Conservation (phyloP, 257 asterid species). For the Linaria vulgaris region DNA sequence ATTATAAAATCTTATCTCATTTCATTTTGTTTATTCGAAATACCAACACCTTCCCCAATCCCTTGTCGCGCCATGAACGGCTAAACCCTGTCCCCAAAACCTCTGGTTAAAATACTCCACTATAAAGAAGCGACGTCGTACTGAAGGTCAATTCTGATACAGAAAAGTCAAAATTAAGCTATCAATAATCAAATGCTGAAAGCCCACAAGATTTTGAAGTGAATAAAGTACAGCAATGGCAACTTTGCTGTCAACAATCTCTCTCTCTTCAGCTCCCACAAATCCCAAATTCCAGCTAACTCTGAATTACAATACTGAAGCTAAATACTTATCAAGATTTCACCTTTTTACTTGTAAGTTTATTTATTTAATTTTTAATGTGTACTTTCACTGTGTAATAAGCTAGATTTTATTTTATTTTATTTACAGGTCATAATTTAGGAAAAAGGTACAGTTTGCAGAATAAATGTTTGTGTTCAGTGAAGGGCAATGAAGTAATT, state of each 20-base stretch:
- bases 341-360: conserved; percentile 50
- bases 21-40: too few relatives aligned
- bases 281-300: conserved; percentile 33
- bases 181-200: too few relatives aligned
- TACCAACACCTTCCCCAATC: too few relatives aligned
- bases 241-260: conserved; percentile 41
- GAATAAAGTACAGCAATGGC: conserved; percentile 30
- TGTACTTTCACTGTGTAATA: conserved; percentile 17
- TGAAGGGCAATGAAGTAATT: conserved; percentile 44
- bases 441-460: conserved; percentile 29
- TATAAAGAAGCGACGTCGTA: too few relatives aligned
- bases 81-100: too few relatives aligned
- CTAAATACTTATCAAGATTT: conserved; percentile 34
- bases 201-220: too few relatives aligned
- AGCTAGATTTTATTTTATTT: conserved; percentile 1
- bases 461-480: conserved; percentile 31
- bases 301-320: conserved; percentile 25
- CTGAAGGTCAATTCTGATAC: too few relatives aligned
- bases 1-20: too few relatives aligned
- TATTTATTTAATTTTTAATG: neutral
- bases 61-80: too few relatives aligned
- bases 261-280: conserved; percentile 37
- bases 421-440: conserved; percentile 38
- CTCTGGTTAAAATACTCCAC: too few relatives aligned
- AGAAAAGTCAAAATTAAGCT: too few relatives aligned